Evolutionary conservation across 1,284 basidiomycete genomes (phyloP).

Genomic region (Rhodotorula mucilaginosa): DNA sequence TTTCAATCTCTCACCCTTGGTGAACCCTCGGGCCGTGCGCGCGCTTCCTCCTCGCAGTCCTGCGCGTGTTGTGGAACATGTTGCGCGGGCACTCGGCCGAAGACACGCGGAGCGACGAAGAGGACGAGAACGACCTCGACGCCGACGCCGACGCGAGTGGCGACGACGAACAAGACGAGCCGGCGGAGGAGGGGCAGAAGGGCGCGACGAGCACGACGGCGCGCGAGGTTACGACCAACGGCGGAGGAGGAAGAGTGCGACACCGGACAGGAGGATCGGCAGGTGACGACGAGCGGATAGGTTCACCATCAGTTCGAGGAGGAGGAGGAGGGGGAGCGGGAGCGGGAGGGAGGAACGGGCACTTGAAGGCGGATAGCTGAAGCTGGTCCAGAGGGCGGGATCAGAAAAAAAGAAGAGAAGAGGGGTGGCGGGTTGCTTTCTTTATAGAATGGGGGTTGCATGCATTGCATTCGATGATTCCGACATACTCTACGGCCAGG

Average conservation of each 20-base stretch:
- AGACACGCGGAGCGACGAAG: constrained; percentile 82
- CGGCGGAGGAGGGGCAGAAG: background rate
- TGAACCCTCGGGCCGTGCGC: too few species aligned
- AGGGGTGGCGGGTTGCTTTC: too few species aligned
- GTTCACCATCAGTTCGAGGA: too few species aligned
- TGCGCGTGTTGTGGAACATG: constrained; percentile 67
- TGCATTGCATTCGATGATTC: background rate
- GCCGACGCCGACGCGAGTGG: constrained; percentile 62
- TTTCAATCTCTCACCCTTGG: too few species aligned
- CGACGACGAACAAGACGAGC: constrained; percentile 6
- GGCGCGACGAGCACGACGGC: background rate
- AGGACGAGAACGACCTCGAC: constrained; percentile 53
- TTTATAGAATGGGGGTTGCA: too few species aligned
- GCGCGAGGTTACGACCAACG: background rate
- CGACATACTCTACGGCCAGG: too few species aligned
- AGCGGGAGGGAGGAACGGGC: background rate
- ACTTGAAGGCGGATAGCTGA: background rate
- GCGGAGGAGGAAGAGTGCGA: background rate
- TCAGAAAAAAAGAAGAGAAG: background rate
- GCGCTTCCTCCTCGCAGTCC: too few species aligned
- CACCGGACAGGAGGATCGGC: background rate
- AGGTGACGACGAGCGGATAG: background rate
- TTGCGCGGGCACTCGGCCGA: constrained; percentile 73
- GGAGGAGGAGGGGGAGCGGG: background rate
- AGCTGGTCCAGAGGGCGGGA: background rate